Evolutionary conservation across 1,139 yeast genomes (phyloP), one percentile per base, ranked within the genome.

Genomic region (Trichomonascaceae sp.): DNA sequence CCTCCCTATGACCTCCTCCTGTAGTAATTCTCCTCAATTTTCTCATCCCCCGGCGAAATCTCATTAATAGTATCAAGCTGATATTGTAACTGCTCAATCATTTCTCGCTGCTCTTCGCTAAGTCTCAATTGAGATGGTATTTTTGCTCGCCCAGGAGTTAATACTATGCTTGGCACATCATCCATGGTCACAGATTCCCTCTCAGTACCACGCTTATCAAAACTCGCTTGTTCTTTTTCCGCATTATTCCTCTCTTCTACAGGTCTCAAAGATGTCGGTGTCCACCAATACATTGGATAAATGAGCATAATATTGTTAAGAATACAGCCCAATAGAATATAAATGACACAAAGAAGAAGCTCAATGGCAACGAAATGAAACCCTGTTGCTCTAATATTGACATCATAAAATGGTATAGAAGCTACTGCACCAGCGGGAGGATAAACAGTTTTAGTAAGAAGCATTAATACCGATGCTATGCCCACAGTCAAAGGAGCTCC

Each of bases 391-490:
- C 81, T 66, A 7, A 82, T 71, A 6, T 66, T 62, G 0, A 66
- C 76, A 57, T 82, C 85, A 0, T 80, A 63, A 8, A 79, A 70
- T 0, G 89, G 87, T 8, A 84, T 67, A 27, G 84, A 65, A 0
- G 90, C 88, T 10, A 85, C 78, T 0, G 90, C 89, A 1, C 90
- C 90, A 0, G 86, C 85, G 0, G 90, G 90, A 0, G 90, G 90
- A 66, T 84, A 90, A 1, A 83, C 79, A 55, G 84, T 78, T 60
- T 82, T 82, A 7, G 76, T 67, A 0, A 83, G 61, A 15, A 80
- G 69, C 87, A 84, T 83, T 13, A 72, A 67, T 9, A 80, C 82
- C 8, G 85, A 79, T 0, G 85, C 64, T 1, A 82, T 62, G 0
- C 77, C 85, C 6, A 83, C 85, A 52, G 84, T 73, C 41, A 84